Percentiles rank a stretch among this genome's conserved stretches.
These are phyloP conservation scores for Cadophora luteo-olivacea DNA, from an alignment of 2,329 filamentous ascomycete genomes.

Conservation along the genomic window DNA sequence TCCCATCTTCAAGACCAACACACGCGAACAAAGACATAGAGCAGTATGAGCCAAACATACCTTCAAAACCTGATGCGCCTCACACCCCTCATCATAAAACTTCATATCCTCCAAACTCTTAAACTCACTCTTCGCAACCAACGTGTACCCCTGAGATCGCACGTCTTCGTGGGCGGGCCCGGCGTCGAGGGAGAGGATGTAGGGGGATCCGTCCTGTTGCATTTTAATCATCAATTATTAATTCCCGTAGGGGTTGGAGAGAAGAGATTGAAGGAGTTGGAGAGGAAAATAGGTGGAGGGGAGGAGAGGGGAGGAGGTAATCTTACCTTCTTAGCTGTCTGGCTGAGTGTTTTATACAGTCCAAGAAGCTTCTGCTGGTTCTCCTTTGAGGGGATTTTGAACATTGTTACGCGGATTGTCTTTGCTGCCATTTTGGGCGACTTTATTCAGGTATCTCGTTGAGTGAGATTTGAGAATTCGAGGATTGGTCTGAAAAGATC, in stretches of 20 bases:
- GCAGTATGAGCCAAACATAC: neutral
- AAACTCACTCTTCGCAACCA: conserved; percentile 60
- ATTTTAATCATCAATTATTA: too few relatives aligned
- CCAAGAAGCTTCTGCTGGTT: conserved; percentile 52
- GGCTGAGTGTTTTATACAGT: conserved; percentile 43
- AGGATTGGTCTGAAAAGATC: too few relatives aligned
- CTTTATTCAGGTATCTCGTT: neutral
- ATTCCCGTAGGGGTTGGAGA: too few relatives aligned
- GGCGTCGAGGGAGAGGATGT: conserved; percentile 59
- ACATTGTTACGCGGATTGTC: conserved; percentile 58
- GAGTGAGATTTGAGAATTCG: neutral
- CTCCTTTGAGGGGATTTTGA: conserved; percentile 56
- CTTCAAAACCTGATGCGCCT: conserved; percentile 59
- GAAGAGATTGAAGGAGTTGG: neutral
- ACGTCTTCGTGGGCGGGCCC: conserved; percentile 55
- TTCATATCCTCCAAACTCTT: conserved; percentile 61
- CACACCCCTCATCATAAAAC: conserved; percentile 63
- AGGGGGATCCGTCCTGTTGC: conserved; percentile 60
- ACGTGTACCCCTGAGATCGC: conserved; percentile 60
- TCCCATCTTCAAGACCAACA: neutral
- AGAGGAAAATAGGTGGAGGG: neutral
- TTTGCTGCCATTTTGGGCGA: conserved; percentile 22
- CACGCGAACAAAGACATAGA: neutral
- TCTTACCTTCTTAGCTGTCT: conserved; percentile 51
- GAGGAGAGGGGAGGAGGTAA: neutral